These are phyloP conservation scores for Furcasterigmium sp. DNA, from an alignment of 2,329 filamentous ascomycete species.

Conservation along the genomic window DNA sequence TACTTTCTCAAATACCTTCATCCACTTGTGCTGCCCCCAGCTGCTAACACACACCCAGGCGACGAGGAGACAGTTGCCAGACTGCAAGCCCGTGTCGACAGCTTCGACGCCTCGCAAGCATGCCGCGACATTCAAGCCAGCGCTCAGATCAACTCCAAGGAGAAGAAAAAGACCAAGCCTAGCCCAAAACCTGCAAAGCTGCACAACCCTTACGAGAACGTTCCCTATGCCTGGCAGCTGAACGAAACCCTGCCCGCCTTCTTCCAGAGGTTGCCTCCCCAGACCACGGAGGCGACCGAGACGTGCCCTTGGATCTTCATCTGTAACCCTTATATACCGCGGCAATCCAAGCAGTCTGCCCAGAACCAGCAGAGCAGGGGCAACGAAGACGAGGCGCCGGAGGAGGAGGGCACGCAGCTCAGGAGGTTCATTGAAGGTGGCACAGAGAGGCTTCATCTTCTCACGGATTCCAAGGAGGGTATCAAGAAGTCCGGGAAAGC, in stretches of 20 bases:
- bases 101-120: conserved; percentile 47
- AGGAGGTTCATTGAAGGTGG: conserved; percentile 48
- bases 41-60: conserved; percentile 35
- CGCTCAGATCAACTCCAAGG: conserved; percentile 1
- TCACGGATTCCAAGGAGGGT: conserved; percentile 41
- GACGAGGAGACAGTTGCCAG: conserved; percentile 41
- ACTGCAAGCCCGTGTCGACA: conserved; percentile 44
- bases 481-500: conserved; percentile 32
- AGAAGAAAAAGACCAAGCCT: conserved; percentile 2
- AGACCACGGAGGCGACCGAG: conserved; percentile 43
- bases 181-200: conserved; percentile 19
- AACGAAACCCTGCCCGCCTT: conserved; percentile 62
- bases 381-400: conserved; percentile 44
- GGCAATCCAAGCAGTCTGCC: conserved; percentile 24
- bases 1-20: conserved; percentile 9
- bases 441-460: conserved; percentile 39
- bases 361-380: conserved; percentile 32
- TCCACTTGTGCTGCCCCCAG: neutral
- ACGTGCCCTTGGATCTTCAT: conserved; percentile 67
- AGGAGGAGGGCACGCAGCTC: conserved; percentile 38
- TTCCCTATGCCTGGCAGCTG: conserved; percentile 54
- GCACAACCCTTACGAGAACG: conserved; percentile 56
- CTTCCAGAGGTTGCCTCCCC: conserved; percentile 61
- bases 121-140: conserved; percentile 28
- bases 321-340: conserved; percentile 53